Base-by-base conservation (phyloP, 352 stramenopile genomes). In the Phytophthora vignae region DNA sequence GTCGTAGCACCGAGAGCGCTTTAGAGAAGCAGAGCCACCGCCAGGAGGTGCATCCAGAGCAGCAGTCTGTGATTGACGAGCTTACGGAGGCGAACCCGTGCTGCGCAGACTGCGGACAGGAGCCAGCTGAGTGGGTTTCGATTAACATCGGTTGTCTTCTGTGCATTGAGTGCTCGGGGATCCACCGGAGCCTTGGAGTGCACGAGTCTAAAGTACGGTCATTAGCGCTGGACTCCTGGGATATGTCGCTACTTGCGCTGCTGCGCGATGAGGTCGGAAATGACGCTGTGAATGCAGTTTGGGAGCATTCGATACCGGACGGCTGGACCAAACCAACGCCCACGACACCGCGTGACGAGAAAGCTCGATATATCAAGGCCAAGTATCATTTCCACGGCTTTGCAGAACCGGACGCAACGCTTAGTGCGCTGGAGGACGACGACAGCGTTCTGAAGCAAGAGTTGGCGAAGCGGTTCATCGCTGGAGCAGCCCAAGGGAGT, bases 161-260 rank as follows among this genome's bases (percentile, higher is more conserved):
- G 38, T 99, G 97, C 71, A 99, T 99, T 69, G 91, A 99, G 73
- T 99, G 97, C 74, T 98, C 91, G 42, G 97, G 96, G 15, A 98
- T 99, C 42, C 97, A 99, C 68, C 88, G 97, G 44, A 98, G 89
- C 65, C 85, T 99, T 17, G 97, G 97, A 53, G 95, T 98, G 3
- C 97, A 99, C 82, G 93, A 99, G 31, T 99, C 95, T 44, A 99
- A 99, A 79, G 94, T 99, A 46, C 84, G 96, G n/a, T 98, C 91
- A 31, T 67, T 98, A 15, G 81, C 84, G 4, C 78, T 98, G 22
- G 93, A 98, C 69, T 95, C 89, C 22, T 96, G 92, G 91, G 90
- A 96, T 54, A 93, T 96, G 86, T 60, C 80, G 6, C 72, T 95
- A 5, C 63, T 96, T 11, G 31, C 76, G 4, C 73, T 96, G 4